These are phyloP conservation scores for Trichoderma sp. DNA, from an alignment of 2,329 filamentous ascomycete genomes.

Conservation along the genomic window DNA sequence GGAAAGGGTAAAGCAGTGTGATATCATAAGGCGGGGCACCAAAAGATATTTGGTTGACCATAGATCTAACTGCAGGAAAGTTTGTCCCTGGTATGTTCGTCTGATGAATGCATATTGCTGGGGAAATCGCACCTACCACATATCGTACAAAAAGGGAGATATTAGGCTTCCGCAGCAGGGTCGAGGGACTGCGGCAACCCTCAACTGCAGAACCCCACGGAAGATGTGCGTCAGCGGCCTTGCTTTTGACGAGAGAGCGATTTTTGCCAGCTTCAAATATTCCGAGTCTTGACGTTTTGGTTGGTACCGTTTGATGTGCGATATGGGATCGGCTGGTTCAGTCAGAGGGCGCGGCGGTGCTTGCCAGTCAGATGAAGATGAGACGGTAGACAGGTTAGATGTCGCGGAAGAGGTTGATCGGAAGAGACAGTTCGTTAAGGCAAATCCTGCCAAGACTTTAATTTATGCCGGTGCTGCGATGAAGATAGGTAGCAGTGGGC, in stretches of 20 bases:
- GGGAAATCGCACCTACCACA: slow-evolving; percentile 16
- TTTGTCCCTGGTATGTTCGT: not conserved
- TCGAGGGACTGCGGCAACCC: not conserved
- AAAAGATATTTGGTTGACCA: not conserved
- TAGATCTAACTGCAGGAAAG: not conserved
- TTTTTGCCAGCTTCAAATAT: not conserved
- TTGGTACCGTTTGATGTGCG: not conserved
- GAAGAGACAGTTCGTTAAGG: not conserved
- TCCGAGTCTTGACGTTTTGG: not conserved
- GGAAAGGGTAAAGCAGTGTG: not conserved
- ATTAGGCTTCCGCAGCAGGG: not conserved
- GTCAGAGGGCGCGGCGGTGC: not conserved
- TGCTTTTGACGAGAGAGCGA: not conserved
- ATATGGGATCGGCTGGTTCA: not conserved
- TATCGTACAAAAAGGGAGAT: slow-evolving; percentile 15
- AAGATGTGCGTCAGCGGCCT: not conserved
- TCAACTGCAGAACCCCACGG: not conserved
- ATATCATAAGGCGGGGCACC: not conserved
- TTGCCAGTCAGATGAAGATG: not conserved
- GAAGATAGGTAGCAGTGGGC: not conserved
- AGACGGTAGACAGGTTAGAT: not conserved
- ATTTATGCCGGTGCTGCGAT: not conserved
- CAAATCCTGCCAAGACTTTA: not conserved
- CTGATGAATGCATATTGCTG: not conserved
- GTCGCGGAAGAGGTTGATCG: not conserved